Evolutionary conservation across 139 green algal species (phyloP).

Genomic region (Diplosphaera chodatii): DNA sequence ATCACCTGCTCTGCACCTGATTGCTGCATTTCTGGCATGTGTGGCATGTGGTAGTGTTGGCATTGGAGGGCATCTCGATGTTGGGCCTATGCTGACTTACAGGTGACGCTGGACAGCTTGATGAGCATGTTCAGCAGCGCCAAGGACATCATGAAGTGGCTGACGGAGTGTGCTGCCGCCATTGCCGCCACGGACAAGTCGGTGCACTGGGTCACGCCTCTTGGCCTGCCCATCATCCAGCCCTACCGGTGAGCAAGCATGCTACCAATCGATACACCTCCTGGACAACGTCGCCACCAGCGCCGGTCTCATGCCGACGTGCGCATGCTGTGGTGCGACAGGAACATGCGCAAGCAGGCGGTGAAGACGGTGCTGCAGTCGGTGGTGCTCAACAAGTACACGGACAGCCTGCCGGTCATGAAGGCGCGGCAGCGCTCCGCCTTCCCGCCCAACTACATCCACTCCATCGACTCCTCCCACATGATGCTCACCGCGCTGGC

Average conservation of each 20-base stretch:
- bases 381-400: constrained; percentile 33
- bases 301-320: too few relatives aligned
- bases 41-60: too few relatives aligned
- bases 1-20: too few relatives aligned
- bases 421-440: constrained; percentile 71
- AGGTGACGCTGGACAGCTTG: constrained; percentile 69
- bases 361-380: constrained; percentile 57
- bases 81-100: too few relatives aligned
- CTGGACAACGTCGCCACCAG: too few relatives aligned
- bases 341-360: constrained; percentile 14
- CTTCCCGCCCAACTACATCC: constrained; percentile 97
- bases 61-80: too few relatives aligned
- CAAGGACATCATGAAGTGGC: constrained; percentile 86
- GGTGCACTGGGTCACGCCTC: constrained; percentile 80
- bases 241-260: constrained; percentile 88
- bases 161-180: constrained; percentile 62
- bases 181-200: constrained; percentile 38
- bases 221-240: constrained; percentile 90
- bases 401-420: constrained; percentile 32
- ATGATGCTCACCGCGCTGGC: constrained; percentile 95
- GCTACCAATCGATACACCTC: too few relatives aligned
- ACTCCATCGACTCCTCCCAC: constrained; percentile 91
- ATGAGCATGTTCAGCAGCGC: constrained; percentile 77
- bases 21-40: too few relatives aligned
- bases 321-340: too few relatives aligned